phyloP scores from a whole-genome alignment of 192 early-diverging fungal genomes.

The Diversispora eburnea region DNA sequence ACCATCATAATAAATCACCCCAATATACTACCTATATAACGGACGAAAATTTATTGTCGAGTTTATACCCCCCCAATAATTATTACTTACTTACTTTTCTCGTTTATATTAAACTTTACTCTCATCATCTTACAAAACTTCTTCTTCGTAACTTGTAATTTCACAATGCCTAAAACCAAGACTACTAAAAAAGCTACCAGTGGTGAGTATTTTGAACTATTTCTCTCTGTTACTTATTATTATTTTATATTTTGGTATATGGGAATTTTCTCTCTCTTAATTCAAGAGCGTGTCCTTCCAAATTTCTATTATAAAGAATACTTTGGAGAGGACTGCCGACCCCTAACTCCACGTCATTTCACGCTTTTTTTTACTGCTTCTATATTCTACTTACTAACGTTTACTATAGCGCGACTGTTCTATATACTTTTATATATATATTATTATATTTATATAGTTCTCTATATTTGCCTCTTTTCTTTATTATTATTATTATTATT shows the following conservation, averaged over 20 bases:
- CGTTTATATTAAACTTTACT: constrained; percentile 12
- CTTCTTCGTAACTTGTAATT: constrained; percentile 21
- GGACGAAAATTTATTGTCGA: constrained; percentile 10
- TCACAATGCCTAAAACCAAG: constrained; percentile 52
- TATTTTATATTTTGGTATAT: constrained; percentile 16
- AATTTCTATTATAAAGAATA: constrained; percentile 3
- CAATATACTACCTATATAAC: constrained; percentile 21
- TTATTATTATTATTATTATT: neutral
- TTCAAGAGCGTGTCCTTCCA: constrained; percentile 24
- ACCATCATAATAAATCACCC: neutral
- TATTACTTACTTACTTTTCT: constrained; percentile 23
- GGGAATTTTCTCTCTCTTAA: constrained; percentile 24
- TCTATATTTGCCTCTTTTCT: neutral
- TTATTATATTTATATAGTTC: constrained; percentile 10
- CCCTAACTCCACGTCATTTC: constrained; percentile 26
- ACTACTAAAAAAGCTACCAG: constrained; percentile 42
- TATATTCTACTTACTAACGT: constrained; percentile 5
- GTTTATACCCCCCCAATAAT: neutral
- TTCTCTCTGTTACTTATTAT: neutral
- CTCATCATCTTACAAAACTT: constrained; percentile 22
- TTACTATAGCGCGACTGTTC: constrained; percentile 29
- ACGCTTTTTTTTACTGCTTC: constrained; percentile 18
- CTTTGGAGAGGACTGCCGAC: neutral
- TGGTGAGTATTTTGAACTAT: constrained; percentile 23
- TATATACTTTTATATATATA: constrained; percentile 17